A percentile compares a stretch with the other conserved stretches of the same genome.
phyloP scores from a whole-genome alignment of 2,329 filamentous ascomycete species.

The Samsoniella hepiali region DNA sequence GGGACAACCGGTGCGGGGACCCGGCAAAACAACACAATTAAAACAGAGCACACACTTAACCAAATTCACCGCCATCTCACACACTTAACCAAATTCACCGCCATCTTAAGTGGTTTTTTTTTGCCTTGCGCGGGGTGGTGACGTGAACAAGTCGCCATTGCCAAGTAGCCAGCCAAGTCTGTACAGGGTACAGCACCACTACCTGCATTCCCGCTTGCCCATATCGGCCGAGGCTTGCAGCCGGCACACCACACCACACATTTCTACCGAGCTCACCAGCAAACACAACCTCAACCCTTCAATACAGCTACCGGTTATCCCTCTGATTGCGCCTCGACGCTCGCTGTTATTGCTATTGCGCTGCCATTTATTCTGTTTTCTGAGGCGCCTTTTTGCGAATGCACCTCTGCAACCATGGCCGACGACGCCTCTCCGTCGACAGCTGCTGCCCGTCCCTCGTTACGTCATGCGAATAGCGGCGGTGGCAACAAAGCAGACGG shows the following conservation, averaged over 20 bases:
- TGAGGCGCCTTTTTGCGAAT: background rate
- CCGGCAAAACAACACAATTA: background rate
- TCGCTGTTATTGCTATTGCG: background rate
- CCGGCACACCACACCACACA: background rate
- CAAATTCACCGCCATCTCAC: background rate
- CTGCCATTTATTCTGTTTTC: background rate
- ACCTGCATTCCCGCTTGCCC: background rate
- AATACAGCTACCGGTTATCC: background rate
- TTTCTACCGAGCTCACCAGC: background rate
- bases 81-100: background rate
- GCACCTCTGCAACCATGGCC: constrained; percentile 19
- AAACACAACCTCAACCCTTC: background rate
- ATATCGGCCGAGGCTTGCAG: background rate
- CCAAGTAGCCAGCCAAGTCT: background rate
- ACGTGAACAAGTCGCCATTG: background rate
- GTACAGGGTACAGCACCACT: constrained; percentile 1
- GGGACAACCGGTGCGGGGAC: background rate
- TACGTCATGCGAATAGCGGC: constrained; percentile 14
- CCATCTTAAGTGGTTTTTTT: background rate
- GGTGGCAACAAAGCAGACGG: constrained; percentile 6
- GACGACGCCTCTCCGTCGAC: constrained; percentile 21
- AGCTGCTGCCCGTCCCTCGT: constrained; percentile 15
- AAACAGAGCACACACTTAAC: background rate
- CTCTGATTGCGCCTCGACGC: background rate
- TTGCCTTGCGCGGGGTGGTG: background rate